Base-by-base conservation (phyloP, 2,329 filamentous ascomycete species). In the Fulvia fulva region DNA sequence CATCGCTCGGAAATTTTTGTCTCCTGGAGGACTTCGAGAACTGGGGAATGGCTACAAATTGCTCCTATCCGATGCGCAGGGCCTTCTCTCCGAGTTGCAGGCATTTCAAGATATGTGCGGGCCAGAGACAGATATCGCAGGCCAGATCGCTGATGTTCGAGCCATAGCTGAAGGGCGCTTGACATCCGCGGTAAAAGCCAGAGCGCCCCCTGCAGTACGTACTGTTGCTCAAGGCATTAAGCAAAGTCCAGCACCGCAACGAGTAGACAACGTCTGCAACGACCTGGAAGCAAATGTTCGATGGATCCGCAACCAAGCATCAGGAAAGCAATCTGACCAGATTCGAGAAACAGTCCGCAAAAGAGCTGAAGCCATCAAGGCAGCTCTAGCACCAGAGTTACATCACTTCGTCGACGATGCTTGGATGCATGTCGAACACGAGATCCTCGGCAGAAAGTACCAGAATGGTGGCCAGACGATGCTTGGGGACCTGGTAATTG, bases 361-460 rank as follows among this genome's bases (percentile, higher is more conserved):
- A 28, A 44, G 56, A n/a, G 44, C 56, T 11, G 43, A 50, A 22
- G 56, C 56, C 2, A 45, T 58, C 43, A 54, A 58, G n/a, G 44
- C 51, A 9, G 30, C 44, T 16, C 51, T 58, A 14, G 28, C 56
- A 1, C 19, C 6, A 5, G 16, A 41, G 12, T 22, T 54, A 5
- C 25, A 16, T 4, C 14, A 32, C 8, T 19, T 44, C 0, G 22
- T 47, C 1, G 51, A 58, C 28, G 23, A 26, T 16, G 45, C 56
- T 9, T 54, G 53, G 41, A 58, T 58, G 56, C 56, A 58, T 23
- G 30, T 54, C 9, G 56, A 58, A n/a, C 56, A 54, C 23, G 56
- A 58, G 34, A 26, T 58, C n/a, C 45, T 58, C 5, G 51, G 30
- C 14, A 55, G 45, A 26, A 51, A 23, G 7, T 58, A 58, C 32